Evolutionary conservation across 208 protist species (phyloP).

Genomic region (Acanthamoeba royreba): DNA sequence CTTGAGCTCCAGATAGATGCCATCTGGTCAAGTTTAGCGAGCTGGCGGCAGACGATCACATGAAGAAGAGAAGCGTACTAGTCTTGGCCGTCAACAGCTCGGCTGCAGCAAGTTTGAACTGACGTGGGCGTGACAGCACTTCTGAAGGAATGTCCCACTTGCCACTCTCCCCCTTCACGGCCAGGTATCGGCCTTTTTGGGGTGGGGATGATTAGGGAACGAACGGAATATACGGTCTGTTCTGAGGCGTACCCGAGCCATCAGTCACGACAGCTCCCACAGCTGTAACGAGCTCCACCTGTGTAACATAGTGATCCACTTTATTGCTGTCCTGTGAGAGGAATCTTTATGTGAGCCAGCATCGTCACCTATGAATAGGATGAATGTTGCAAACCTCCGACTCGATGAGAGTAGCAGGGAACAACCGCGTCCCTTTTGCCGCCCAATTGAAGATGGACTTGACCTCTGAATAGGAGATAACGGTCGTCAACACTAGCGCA

Average conservation of each 20-base stretch:
- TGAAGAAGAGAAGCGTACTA: background rate
- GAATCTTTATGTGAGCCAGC: background rate
- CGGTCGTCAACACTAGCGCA: background rate
- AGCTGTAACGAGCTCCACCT: background rate
- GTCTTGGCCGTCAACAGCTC: background rate
- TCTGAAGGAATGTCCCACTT: background rate
- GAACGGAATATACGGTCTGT: too few species aligned
- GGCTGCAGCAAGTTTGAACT: background rate
- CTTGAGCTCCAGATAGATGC: background rate
- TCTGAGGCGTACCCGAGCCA: background rate
- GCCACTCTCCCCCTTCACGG: background rate
- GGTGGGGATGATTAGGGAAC: too few species aligned
- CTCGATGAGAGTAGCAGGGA: background rate
- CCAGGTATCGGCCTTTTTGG: background rate
- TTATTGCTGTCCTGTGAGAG: background rate
- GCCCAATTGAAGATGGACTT: constrained; percentile 7
- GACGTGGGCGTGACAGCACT: background rate
- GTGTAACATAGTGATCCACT: background rate
- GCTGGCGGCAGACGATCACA: background rate
- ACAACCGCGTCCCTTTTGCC: background rate
- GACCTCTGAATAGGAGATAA: background rate
- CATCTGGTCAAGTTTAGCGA: background rate
- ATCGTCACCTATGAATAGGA: background rate
- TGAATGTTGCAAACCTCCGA: background rate
- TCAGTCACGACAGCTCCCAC: background rate